Evolutionary conservation across 2,329 filamentous ascomycete species (phyloP).

Genomic region (Ambrosiella beaveri): DNA sequence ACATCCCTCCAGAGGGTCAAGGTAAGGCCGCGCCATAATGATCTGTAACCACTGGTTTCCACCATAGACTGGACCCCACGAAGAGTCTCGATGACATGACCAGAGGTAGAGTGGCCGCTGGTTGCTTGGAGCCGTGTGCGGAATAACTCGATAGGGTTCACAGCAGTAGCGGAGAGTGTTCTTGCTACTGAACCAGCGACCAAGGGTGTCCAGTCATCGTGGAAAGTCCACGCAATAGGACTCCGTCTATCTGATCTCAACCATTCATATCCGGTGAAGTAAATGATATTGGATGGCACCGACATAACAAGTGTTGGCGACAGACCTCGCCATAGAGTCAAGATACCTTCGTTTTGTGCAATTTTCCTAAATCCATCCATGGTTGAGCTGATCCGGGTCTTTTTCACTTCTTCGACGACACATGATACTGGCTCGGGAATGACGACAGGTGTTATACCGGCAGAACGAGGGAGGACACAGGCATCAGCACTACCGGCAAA

Average conservation of each 20-base stretch:
- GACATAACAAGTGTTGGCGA: constrained; percentile 93
- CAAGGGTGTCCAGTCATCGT: constrained; percentile 61
- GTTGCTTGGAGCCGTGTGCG: constrained; percentile 80
- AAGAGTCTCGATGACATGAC: constrained; percentile 65
- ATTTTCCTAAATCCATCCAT: constrained; percentile 89
- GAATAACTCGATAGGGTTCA: constrained; percentile 87
- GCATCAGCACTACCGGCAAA: constrained; percentile 76
- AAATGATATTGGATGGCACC: constrained; percentile 90
- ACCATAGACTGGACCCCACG: constrained; percentile 67
- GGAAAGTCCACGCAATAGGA: constrained; percentile 46
- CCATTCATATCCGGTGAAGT: constrained; percentile 97
- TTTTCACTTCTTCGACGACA: constrained; percentile 72
- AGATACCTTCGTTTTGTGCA: constrained; percentile 73
- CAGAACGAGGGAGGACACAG: constrained; percentile 54
- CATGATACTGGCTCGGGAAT: constrained; percentile 44
- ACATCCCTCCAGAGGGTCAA: constrained; percentile 94
- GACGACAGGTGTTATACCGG: constrained; percentile 26
- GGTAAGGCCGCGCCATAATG: constrained; percentile 78
- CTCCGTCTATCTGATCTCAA: constrained; percentile 57
- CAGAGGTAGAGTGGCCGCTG: constrained; percentile 36
- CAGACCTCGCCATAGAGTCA: constrained; percentile 78
- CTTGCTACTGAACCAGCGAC: constrained; percentile 65
- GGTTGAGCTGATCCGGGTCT: constrained; percentile 73
- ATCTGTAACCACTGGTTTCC: constrained; percentile 52
- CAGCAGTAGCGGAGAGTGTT: constrained; percentile 61